phyloP scores from a whole-genome alignment of 2,329 filamentous ascomycete genomes.

The Fusarium tjaetaba region DNA sequence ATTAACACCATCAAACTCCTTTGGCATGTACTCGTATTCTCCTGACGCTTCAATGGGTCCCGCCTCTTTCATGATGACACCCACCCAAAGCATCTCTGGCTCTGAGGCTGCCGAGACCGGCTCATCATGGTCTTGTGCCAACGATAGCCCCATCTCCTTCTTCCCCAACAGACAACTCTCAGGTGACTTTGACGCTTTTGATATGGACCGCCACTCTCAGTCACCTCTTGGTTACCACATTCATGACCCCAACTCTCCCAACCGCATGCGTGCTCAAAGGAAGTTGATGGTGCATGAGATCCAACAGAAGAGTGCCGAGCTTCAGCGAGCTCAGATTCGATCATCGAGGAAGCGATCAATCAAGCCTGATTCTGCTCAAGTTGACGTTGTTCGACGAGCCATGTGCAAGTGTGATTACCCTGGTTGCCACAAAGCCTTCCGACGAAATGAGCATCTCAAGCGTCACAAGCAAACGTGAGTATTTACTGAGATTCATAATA shows the following conservation, averaged over 20 bases:
- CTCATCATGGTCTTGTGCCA: slow-evolving; percentile 53
- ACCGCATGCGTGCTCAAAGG: slow-evolving; percentile 49
- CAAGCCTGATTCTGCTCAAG: slow-evolving; percentile 44
- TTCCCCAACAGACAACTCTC: slow-evolving; percentile 49
- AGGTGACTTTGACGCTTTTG: slow-evolving; percentile 47
- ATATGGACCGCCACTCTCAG: slow-evolving; percentile 51
- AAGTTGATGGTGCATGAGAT: slow-evolving; percentile 55
- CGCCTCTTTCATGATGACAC: slow-evolving; percentile 53
- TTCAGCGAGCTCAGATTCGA: slow-evolving; percentile 55
- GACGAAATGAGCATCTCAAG: slow-evolving; percentile 66
- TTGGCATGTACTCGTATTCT: slow-evolving; percentile 50
- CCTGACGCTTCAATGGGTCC: slow-evolving; percentile 47
- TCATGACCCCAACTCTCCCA: slow-evolving; percentile 48
- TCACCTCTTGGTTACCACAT: slow-evolving; percentile 48
- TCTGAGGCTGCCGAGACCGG: slow-evolving; percentile 52
- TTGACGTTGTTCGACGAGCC: slow-evolving; percentile 52
- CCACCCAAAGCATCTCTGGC: slow-evolving; percentile 52
- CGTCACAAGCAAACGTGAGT: slow-evolving; percentile 64
- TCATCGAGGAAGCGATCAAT: slow-evolving; percentile 44
- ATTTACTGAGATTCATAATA: not conserved
- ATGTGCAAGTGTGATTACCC: slow-evolving; percentile 59
- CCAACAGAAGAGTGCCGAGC: slow-evolving; percentile 56
- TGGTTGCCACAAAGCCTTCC: slow-evolving; percentile 60
- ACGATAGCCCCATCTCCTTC: slow-evolving; percentile 54
- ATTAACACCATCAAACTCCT: slow-evolving; percentile 51